Base-by-base conservation (phyloP, 805 yeast species). In the Ogataea ramenticola region DNA sequence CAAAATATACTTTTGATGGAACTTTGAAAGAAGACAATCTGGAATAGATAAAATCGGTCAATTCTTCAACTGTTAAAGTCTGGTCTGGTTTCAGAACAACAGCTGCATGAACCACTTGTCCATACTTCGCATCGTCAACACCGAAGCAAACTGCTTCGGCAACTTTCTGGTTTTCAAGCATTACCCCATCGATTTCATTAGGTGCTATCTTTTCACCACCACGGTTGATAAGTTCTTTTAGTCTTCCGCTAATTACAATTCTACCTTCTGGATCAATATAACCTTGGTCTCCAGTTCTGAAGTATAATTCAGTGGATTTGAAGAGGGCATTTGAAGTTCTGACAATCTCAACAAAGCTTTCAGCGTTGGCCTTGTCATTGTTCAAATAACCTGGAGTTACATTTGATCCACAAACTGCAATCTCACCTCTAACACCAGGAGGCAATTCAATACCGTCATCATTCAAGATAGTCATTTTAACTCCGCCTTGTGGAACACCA, bases 231-330 rank as follows among this genome's bases (percentile, higher is more conserved):
- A 83, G 66, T 60, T 82, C 90, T 61, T 83, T 82, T 51, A 83
- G 71, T 48, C 90, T 70, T 30, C 90, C 89, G 24, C 86, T 81
- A 49, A 82, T 66, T 12, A 71, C 68, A 27, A 82, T 61, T 56
- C 77, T 76, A 0, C 82, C 80, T 42, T 81, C 82, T 4, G 60
- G 52, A 55, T 81, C 85, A 41, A 77, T 58, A 50, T 63, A 71
- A 2, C 89, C 90, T 57, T 83, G 85, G 57, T 84, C 93, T 40
- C 93, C 93, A 5, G 93, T 84, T 49, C 86, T 73, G 75, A 84
- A 84, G 60, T 12, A 41, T 15, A 11, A 20, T 14, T 14, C 16
- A 2, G 15, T 31, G 5, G 24, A 17, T 6, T 9, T 20, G 17
- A 34, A 20, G 4, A 19, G 11, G 12, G 15, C 7, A 5, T n/a